These are phyloP conservation scores for Cymodocea nodosa DNA, from an alignment of 116 monocot species.

Conservation along the genomic window DNA sequence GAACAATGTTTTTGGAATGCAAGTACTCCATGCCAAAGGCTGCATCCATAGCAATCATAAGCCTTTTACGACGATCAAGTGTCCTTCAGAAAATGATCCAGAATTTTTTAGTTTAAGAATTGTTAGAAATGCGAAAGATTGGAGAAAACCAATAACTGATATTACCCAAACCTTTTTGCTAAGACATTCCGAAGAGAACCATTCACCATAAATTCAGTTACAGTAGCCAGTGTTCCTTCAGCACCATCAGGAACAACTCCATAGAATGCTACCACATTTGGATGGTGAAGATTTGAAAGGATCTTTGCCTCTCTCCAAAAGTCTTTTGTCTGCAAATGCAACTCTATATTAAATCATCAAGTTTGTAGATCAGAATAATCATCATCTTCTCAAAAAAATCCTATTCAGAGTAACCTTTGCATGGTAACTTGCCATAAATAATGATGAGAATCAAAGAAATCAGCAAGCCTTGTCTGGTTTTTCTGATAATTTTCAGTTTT, in stretches of 20 bases:
- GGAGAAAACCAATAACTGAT: neutral
- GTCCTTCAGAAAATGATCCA: constrained; percentile 15
- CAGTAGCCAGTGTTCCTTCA: constrained; percentile 77
- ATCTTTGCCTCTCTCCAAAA: too few relatives aligned
- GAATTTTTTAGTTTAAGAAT: constrained; percentile 20
- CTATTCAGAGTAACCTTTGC: too few relatives aligned
- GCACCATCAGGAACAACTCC: constrained; percentile 88
- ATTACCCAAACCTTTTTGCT: constrained; percentile 54
- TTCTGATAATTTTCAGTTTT: too few relatives aligned
- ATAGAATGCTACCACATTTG: constrained; percentile 94
- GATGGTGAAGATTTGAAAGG: constrained; percentile 36
- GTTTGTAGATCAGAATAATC: too few relatives aligned
- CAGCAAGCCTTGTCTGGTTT: too few relatives aligned
- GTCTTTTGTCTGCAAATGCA: neutral
- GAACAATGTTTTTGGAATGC: constrained; percentile 86
- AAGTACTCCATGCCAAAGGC: constrained; percentile 97
- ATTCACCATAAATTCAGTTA: constrained; percentile 96
- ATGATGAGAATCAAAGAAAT: too few relatives aligned
- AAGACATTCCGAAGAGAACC: constrained; percentile 88
- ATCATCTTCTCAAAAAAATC: too few relatives aligned
- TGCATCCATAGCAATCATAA: constrained; percentile 94
- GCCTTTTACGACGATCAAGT: constrained; percentile 70
- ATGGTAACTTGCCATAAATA: too few relatives aligned
- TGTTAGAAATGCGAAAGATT: neutral
- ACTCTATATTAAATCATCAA: too few relatives aligned